Evolutionary conservation across 1,284 basidiomycete genomes (phyloP), one percentile per base, ranked within the genome.

Genomic region (Leccinum cinnamomeum): DNA sequence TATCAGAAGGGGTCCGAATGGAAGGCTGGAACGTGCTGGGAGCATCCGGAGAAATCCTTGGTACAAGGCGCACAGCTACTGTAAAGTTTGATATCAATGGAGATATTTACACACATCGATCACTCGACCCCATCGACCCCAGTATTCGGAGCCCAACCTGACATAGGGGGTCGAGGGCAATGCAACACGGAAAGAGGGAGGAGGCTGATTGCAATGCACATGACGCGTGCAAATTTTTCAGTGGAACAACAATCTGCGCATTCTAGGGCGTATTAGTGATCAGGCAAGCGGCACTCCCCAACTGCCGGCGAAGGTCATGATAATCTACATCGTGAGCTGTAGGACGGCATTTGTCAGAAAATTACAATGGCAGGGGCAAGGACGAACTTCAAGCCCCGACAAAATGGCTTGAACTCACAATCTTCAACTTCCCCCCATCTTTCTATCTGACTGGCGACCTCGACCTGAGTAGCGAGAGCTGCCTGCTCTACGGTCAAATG

Each of bases 401-500:
- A 59, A 59, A 11, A 62, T 28, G 12, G 16, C 46, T 23, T 25
- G 61, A 20, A 84, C 95, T 81, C 71, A 97, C 95, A 93, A 76
- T 99, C 97, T 80, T 99, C 97, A 0, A 99, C 97, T 77, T 97
- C 95, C 25, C 97, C 97, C 97, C 97, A 99, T 57, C 88, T 83
- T 76, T 97, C 87, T 65, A 98, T 98, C 78, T 99, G 97, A 72
- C 92, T 95, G 63, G 89, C 84, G 0, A 99, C 96, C 77, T 99
- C 97, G 7, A 97, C 97, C 63, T 94, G 91, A 5, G 94, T 86
- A 0, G 92, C 94, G 58, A 88, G 77, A 1, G 94, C 86, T 2
- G 97, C 97, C 72, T 95, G 82, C 68, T 99, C 92, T 0, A 90
- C 92, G 3, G 84, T 87, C 50, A 97, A 75, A 59, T 83, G 84